Conservation (phyloP, 169 alveolate species). For the Eimeria sp. region DNA sequence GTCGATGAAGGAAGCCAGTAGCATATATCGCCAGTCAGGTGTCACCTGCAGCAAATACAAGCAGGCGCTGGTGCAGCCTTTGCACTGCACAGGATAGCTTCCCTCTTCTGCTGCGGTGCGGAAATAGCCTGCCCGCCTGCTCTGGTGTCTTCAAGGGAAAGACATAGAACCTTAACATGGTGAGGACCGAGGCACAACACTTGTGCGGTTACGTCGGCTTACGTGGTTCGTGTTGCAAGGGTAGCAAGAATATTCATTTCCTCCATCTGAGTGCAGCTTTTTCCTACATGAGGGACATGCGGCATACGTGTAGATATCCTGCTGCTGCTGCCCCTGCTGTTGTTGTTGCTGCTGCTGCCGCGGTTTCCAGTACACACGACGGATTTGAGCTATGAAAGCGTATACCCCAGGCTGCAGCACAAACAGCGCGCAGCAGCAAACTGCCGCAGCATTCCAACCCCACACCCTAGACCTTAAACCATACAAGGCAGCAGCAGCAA, state of each 20-base stretch:
- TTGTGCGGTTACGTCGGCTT: neutral
- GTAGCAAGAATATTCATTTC: conserved; percentile 55
- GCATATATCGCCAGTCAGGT: conserved; percentile 79
- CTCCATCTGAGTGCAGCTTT: conserved; percentile 47
- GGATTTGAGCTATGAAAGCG: conserved; percentile 62
- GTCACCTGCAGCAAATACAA: conserved; percentile 42
- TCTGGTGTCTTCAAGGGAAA: neutral
- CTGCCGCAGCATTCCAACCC: conserved; percentile 10
- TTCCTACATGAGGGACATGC: conserved; percentile 75
- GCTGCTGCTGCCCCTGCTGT: conserved; percentile 62
- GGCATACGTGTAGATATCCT: conserved; percentile 59
- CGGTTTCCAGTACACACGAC: conserved; percentile 75
- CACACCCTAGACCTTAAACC: neutral
- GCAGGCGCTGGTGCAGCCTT: neutral
- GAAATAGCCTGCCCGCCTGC: neutral
- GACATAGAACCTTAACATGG: neutral
- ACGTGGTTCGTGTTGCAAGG: conserved; percentile 67
- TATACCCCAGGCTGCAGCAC: conserved; percentile 39
- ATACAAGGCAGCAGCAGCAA: neutral
- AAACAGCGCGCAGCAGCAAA: neutral
- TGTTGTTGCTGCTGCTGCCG: conserved; percentile 52
- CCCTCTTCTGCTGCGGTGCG: neutral
- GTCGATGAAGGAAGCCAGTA: conserved; percentile 67
- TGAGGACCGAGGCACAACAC: neutral
- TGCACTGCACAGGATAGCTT: neutral